Base-by-base conservation (phyloP, 306 rosid genomes). In the Alnus glutinosa region DNA sequence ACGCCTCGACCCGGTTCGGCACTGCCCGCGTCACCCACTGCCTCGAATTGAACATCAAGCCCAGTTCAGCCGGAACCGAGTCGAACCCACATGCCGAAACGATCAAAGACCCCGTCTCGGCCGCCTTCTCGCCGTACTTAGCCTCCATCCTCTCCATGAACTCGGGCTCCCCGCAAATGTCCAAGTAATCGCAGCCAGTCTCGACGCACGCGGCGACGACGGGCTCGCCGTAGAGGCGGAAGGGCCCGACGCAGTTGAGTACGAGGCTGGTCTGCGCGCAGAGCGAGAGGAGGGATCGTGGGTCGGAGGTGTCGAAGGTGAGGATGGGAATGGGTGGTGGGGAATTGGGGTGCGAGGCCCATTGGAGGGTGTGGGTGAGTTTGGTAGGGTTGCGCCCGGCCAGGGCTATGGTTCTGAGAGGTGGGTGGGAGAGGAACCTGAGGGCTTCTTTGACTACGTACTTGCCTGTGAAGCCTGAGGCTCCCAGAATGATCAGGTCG, bases 161-260 rank as follows among this genome's bases (percentile, higher is more conserved):
- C 86, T 92, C 98, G 3, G 92, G 63, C 89, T 92, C 98, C 2
- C 98, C 98, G 18, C 90, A 87, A n/a, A 94, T 88, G 52, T 91
- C 98, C 76, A 92, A 79, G 79, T 94, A 94, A 78, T 94, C 95
- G 48, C 93, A 89, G 1, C 97, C 97, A 5, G 85, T 15, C 28
- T 83, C 90, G 0, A 46, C 92, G 75, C 98, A 94, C 0, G 98
- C 97, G 3, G 92, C 86, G 13, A 88, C 94, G 15, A 94, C 94
- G 1, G 94, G 82, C 48, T 85, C 93, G 61, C 98, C 98, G 76
- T 90, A 86, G 80, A 79, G 93, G 74, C 97, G 97, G 75, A 88
- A 94, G 48, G 98, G 98, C 0, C 98, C 98, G 9, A 92, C 98
- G 75, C 98, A 94, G 83, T 88, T 94, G 90, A 94, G 94, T 55